Percentiles rank a stretch among this genome's conserved stretches.
Conservation (phyloP, 176 grass and related monocot genomes). For the Melocanna baccifera region DNA sequence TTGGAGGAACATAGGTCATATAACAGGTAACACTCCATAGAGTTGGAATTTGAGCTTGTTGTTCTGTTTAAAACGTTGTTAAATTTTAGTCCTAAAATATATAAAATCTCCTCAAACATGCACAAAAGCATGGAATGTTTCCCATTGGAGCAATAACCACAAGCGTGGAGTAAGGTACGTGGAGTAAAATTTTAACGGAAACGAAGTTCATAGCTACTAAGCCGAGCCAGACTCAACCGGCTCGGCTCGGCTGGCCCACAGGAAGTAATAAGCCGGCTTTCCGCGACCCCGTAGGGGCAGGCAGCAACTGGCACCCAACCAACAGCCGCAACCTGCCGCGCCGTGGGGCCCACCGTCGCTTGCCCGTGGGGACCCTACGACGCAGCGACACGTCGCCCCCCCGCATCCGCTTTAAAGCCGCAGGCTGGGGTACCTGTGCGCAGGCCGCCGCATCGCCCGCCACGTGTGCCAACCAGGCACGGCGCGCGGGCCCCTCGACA, state of each 20-base stretch:
- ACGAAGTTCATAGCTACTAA: not conserved
- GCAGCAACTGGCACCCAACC: constrained; percentile 30
- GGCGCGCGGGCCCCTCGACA: constrained; percentile 22
- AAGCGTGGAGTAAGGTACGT: not conserved
- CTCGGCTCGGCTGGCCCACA: not conserved
- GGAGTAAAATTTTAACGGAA: not conserved
- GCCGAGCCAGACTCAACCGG: not conserved
- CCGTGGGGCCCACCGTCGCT: not conserved
- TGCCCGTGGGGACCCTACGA: not conserved
- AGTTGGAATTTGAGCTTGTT: not conserved
- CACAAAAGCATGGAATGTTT: not conserved
- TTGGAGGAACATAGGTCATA: not conserved
- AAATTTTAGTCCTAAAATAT: not conserved
- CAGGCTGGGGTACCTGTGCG: constrained; percentile 10
- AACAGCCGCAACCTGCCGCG: constrained; percentile 35
- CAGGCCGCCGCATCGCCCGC: constrained; percentile 50
- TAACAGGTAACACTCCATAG: not conserved
- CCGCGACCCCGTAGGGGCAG: constrained; percentile 18
- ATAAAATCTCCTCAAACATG: not conserved
- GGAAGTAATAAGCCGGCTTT: not conserved
- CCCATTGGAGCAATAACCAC: not conserved
- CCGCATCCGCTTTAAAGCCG: constrained; percentile 9
- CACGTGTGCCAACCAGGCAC: constrained; percentile 23
- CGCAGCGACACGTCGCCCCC: constrained; percentile 21
- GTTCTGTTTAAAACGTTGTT: not conserved